phyloP scores from a whole-genome alignment of 2,329 filamentous ascomycete genomes.

The Botryosphaeria agaves region DNA sequence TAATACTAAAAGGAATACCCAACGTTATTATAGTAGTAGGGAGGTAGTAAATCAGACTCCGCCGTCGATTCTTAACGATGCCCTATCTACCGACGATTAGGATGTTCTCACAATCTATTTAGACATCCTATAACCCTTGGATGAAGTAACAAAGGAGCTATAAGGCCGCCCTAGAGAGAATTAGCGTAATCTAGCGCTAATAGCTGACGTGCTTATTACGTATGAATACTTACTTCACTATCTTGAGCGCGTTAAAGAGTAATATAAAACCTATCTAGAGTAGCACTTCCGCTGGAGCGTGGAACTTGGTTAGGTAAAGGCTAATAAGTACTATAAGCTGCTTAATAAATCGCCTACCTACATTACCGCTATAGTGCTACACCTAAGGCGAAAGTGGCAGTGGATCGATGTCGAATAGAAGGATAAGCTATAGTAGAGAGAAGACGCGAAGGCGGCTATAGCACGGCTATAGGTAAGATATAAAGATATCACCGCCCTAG shows the following conservation, averaged over 20 bases:
- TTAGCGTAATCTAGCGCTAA: neutral
- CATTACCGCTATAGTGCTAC: neutral
- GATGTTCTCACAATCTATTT: slow-evolving; percentile 1
- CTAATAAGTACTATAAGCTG: neutral
- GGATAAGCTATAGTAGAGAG: neutral
- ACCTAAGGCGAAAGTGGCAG: neutral
- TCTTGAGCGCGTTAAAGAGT: neutral
- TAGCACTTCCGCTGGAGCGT: neutral
- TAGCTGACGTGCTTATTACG: neutral
- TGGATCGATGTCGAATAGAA: neutral
- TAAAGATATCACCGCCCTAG: neutral
- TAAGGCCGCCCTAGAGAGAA: neutral
- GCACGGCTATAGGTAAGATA: neutral
- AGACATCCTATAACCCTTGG: slow-evolving; percentile 1
- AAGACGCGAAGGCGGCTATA: neutral
- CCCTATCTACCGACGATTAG: slow-evolving; percentile 2
- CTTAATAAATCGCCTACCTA: slow-evolving; percentile 1
- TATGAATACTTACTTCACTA: slow-evolving; percentile 1
- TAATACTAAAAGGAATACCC: neutral
- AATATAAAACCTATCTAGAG: neutral
- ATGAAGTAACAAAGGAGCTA: neutral
- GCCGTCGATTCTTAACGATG: neutral
- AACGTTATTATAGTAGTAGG: neutral
- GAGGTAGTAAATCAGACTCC: neutral
- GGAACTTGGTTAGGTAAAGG: neutral